Conservation (phyloP, 495 filamentous ascomycete genomes). For the Tetracladium marchalianum region DNA sequence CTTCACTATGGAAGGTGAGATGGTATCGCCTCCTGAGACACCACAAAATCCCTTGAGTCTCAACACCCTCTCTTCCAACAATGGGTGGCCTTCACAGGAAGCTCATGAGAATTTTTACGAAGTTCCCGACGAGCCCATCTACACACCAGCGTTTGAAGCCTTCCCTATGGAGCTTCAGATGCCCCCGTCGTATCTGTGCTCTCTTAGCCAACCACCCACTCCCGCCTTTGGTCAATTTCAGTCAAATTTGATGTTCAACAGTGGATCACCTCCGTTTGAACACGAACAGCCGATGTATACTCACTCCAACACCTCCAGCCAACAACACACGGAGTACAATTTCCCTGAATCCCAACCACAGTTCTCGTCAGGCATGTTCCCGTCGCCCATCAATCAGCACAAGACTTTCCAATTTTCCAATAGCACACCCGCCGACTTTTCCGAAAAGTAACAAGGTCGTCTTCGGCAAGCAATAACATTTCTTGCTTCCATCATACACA, state of each 20-base stretch:
- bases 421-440: conserved; percentile 19
- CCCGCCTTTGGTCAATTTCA: conserved; percentile 20
- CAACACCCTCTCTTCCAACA: neutral
- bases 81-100: conserved; percentile 5
- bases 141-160: conserved; percentile 13
- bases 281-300: conserved; percentile 16
- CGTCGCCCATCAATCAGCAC: conserved; percentile 17
- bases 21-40: conserved; percentile 22
- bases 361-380: neutral
- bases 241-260: conserved; percentile 13
- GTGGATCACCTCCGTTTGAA: conserved; percentile 12
- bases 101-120: conserved; percentile 13
- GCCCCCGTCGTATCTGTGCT: conserved; percentile 17
- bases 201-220: conserved; percentile 16
- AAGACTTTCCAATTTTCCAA: conserved; percentile 22
- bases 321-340: conserved; percentile 13
- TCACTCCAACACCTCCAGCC: conserved; percentile 5
- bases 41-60: conserved; percentile 12
- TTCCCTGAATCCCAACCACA: conserved; percentile 12
- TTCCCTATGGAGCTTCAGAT: conserved; percentile 16
- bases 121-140: conserved; percentile 16
- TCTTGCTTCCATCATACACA: too few relatives aligned
- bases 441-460: conserved; percentile 13
- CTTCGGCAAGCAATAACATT: neutral
- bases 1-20: conserved; percentile 14